These are phyloP conservation scores for Sclerotinia sclerotiorum DNA, from an alignment of 2,329 filamentous ascomycete genomes.

Conservation along the genomic window DNA sequence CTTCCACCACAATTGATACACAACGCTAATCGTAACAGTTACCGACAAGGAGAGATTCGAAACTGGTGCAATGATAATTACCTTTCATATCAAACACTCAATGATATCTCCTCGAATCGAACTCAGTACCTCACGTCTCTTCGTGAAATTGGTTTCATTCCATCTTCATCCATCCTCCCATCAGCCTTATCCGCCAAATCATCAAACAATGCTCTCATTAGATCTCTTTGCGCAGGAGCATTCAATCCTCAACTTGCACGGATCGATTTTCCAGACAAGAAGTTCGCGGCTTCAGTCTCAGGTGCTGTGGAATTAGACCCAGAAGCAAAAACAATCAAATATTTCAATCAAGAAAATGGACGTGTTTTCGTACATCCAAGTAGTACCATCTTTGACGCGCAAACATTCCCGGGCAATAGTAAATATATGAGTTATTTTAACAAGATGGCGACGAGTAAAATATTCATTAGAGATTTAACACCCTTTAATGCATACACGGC, in stretches of 20 bases:
- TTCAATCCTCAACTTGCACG: conserved; percentile 80
- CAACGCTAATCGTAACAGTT: conserved; percentile 32
- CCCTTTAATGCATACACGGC: conserved; percentile 90
- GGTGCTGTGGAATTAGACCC: conserved; percentile 92
- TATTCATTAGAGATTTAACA: conserved; percentile 88
- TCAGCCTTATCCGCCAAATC: conserved; percentile 49
- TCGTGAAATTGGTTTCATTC: conserved; percentile 79
- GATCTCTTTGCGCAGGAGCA: conserved; percentile 47
- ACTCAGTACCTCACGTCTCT: conserved; percentile 84
- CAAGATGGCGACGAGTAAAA: conserved; percentile 87
- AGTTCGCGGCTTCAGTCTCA: conserved; percentile 82
- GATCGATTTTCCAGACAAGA: conserved; percentile 93
- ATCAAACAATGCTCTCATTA: conserved; percentile 42
- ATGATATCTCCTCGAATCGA: conserved; percentile 84
- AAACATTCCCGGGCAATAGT: conserved; percentile 72
- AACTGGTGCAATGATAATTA: conserved; percentile 84
- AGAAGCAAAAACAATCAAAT: conserved; percentile 88
- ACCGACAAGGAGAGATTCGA: conserved; percentile 63
- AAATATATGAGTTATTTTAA: conserved; percentile 86
- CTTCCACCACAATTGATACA: background rate
- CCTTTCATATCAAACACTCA: conserved; percentile 77
- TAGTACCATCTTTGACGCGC: conserved; percentile 80
- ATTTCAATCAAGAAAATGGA: conserved; percentile 81
- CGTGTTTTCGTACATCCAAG: conserved; percentile 91
- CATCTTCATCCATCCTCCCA: conserved; percentile 37